phyloP scores from a whole-genome alignment of 2,329 filamentous ascomycete genomes.

The Lojkania enalia region DNA sequence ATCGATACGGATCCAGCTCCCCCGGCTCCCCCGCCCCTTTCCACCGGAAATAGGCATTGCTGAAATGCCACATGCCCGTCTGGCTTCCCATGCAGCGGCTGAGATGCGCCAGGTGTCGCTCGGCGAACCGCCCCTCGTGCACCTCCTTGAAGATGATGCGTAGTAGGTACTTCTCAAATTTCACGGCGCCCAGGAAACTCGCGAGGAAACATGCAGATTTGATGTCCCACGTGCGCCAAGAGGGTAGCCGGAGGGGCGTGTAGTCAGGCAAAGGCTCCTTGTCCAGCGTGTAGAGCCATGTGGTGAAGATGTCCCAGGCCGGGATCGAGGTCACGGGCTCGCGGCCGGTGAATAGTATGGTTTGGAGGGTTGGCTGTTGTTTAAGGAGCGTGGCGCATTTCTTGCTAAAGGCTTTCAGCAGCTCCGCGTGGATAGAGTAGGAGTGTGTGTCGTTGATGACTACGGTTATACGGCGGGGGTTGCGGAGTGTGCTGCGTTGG shows the following conservation, averaged over 20 bases:
- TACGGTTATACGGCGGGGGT: slow-evolving; percentile 8
- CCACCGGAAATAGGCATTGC: slow-evolving; percentile 10
- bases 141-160: slow-evolving; percentile 11
- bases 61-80: slow-evolving; percentile 9
- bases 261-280: slow-evolving; percentile 14
- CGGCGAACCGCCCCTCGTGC: neutral
- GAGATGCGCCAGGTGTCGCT: neutral
- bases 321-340: neutral
- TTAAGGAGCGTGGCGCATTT: slow-evolving; percentile 1
- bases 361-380: neutral
- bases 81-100: neutral
- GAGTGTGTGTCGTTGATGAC: slow-evolving; percentile 6
- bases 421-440: slow-evolving; percentile 9
- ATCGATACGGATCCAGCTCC: slow-evolving; percentile 14
- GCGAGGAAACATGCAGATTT: slow-evolving; percentile 5
- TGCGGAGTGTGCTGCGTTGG: slow-evolving; percentile 10
- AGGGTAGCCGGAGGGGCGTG: slow-evolving; percentile 8
- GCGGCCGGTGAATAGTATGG: slow-evolving; percentile 3
- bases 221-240: slow-evolving; percentile 1
- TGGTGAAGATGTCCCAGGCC: slow-evolving; percentile 11
- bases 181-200: slow-evolving; percentile 2
- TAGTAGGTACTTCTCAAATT: slow-evolving; percentile 14
- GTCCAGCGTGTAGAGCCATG: slow-evolving; percentile 17
- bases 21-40: neutral
- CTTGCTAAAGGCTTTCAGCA: slow-evolving; percentile 10